A percentile compares a stretch with the other conserved stretches of the same genome.
phyloP scores from a whole-genome alignment of 228 moss, liverwort and hornwort species.

The Sphagnum magellanicum region DNA sequence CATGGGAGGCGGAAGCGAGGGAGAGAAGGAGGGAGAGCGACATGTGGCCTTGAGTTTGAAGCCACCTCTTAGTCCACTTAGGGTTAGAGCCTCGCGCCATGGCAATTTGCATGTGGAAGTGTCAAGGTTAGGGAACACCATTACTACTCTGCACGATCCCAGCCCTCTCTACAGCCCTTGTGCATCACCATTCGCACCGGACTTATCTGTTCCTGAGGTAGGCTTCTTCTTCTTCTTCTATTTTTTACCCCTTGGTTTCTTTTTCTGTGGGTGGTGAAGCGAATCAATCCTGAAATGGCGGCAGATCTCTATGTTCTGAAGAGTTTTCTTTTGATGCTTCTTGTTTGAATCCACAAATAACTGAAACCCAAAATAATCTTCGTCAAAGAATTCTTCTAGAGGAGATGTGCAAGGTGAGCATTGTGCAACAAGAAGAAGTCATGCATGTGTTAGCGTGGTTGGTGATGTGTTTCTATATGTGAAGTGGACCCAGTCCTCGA shows the following conservation, averaged over 20 bases:
- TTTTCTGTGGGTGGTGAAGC: too few relatives aligned
- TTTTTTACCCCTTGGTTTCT: background rate
- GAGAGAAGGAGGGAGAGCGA: constrained; percentile 1
- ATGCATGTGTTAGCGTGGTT: too few relatives aligned
- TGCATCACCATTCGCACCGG: constrained; percentile 41
- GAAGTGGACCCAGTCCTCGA: too few relatives aligned
- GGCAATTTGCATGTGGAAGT: constrained; percentile 45
- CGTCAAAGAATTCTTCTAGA: too few relatives aligned
- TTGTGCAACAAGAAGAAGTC: too few relatives aligned
- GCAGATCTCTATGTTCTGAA: background rate
- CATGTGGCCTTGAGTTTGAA: too few relatives aligned
- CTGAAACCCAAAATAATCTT: too few relatives aligned
- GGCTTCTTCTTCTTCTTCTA: background rate
- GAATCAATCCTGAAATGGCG: too few relatives aligned
- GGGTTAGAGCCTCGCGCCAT: constrained; percentile 13
- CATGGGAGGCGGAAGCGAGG: constrained; percentile 27
- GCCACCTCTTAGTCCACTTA: constrained; percentile 28
- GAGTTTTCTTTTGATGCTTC: background rate
- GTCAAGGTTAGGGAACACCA: constrained; percentile 28
- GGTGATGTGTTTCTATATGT: too few relatives aligned
- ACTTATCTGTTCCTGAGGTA: constrained; percentile 37
- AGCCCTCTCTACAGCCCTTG: constrained; percentile 33
- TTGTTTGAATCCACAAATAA: too few relatives aligned
- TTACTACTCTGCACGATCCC: constrained; percentile 13
- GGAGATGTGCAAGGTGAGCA: too few relatives aligned